Conservation (phyloP, 2,329 filamentous ascomycete species). For the Ophiostoma angusticollis region DNA sequence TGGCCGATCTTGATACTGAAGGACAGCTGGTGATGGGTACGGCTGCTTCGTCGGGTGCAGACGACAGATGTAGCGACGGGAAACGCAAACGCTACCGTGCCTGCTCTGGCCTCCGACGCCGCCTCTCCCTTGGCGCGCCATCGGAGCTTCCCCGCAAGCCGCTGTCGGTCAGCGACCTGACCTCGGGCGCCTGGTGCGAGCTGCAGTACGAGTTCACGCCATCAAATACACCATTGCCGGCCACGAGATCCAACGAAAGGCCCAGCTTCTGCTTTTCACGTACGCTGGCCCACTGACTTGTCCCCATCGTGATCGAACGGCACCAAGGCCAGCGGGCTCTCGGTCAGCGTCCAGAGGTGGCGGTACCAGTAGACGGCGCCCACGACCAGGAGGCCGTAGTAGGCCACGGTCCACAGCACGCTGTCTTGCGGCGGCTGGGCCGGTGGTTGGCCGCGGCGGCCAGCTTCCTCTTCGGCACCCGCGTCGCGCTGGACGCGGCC, state of each 20-base stretch:
- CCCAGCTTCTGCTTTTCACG: background rate
- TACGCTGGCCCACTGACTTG: background rate
- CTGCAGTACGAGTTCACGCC: conserved; percentile 81
- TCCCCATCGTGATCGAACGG: conserved; percentile 6
- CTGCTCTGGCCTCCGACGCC: background rate
- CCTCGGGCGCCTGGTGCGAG: conserved; percentile 90
- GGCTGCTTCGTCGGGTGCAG: background rate
- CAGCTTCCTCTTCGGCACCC: background rate
- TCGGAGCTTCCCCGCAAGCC: conserved; percentile 65
- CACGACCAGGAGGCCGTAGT: conserved; percentile 62
- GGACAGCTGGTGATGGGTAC: no score
- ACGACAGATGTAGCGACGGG: background rate
- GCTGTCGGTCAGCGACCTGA: conserved; percentile 76
- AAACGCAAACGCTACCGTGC: background rate
- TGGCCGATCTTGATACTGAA: conserved; percentile 18
- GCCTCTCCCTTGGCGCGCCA: conserved; percentile 61
- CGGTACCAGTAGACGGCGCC: conserved; percentile 62
- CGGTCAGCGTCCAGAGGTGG: conserved; percentile 59
- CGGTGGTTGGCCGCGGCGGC: conserved; percentile 6
- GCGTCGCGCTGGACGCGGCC: conserved; percentile 49
- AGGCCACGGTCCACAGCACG: conserved; percentile 57
- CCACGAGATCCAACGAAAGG: no score
- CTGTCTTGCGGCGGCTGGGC: conserved; percentile 12
- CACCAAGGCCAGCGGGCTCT: conserved; percentile 40
- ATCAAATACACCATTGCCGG: no score